phyloP scores from a whole-genome alignment of 306 rosid genomes.

The Casuarina glauca region DNA sequence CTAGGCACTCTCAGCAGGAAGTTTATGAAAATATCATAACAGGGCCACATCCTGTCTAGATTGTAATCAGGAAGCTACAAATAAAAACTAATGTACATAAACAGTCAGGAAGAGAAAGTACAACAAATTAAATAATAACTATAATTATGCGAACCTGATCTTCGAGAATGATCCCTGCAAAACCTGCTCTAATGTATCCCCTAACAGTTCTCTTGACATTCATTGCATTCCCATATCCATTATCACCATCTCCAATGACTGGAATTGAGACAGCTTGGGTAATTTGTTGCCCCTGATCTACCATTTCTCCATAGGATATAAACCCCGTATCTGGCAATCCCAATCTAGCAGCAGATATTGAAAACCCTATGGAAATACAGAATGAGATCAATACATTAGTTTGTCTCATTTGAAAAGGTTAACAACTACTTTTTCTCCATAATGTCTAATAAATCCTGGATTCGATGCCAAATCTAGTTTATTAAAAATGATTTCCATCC shows the following conservation, averaged over 20 bases:
- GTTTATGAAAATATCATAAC: background rate
- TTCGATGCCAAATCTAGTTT: background rate
- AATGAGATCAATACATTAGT: constrained; percentile 2
- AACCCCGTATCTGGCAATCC: constrained; percentile 86
- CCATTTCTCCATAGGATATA: constrained; percentile 83
- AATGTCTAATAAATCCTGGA: background rate
- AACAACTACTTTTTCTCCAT: background rate
- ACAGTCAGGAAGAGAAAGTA: background rate
- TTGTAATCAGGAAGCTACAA: background rate
- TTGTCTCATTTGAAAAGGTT: background rate
- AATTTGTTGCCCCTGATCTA: constrained; percentile 71
- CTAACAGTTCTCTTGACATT: constrained; percentile 86
- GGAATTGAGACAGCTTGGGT: constrained; percentile 78
- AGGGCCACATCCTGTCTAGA: background rate
- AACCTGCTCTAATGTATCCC: constrained; percentile 78
- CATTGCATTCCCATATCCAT: constrained; percentile 87
- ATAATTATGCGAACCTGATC: constrained; percentile 61
- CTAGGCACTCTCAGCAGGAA: background rate
- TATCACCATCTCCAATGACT: constrained; percentile 84
- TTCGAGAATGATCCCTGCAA: constrained; percentile 83
- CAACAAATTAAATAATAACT: background rate
- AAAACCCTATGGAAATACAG: constrained; percentile 54
- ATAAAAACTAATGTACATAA: background rate
- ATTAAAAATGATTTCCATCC: background rate
- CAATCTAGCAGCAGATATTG: constrained; percentile 70